Conservation (phyloP, 129 eudicot species). For the Flaveria ramosissima region DNA sequence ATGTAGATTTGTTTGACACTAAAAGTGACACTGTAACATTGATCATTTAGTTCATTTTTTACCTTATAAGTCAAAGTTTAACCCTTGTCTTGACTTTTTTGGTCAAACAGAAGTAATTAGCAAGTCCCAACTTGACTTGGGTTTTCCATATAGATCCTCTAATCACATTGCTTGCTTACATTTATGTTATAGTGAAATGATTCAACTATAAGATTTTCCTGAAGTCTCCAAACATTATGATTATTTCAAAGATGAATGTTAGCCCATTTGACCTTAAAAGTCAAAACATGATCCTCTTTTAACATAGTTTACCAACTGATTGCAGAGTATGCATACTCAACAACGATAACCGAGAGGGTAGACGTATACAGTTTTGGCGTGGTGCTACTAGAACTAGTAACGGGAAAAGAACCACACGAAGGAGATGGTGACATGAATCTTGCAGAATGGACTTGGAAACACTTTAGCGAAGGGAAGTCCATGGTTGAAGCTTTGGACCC, state of each 20-base stretch:
- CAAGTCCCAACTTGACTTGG: constrained; percentile 11
- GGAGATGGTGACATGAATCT: constrained; percentile 66
- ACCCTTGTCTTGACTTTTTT: constrained; percentile 5
- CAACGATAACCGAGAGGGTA: constrained; percentile 63
- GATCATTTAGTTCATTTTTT: background rate
- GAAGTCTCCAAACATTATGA: background rate
- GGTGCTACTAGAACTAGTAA: constrained; percentile 76
- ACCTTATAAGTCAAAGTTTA: constrained; percentile 17
- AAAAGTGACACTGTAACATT: background rate
- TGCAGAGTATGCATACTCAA: constrained; percentile 78
- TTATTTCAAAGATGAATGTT: constrained; percentile 4
- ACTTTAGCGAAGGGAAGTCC: constrained; percentile 54
- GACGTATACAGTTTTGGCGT: constrained; percentile 90
- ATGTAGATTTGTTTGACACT: too few species aligned
- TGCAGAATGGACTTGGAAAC: constrained; percentile 90
- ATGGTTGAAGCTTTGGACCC: constrained; percentile 53
- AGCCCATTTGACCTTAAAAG: constrained; percentile 18
- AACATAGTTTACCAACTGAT: background rate
- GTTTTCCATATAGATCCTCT: background rate
- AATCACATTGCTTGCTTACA: background rate
- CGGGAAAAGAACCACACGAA: constrained; percentile 71
- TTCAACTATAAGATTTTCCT: background rate
- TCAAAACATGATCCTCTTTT: background rate
- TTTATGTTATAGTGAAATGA: background rate
- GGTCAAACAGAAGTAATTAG: background rate